These are phyloP conservation scores for Austropuccinia psidii DNA, from an alignment of 1,284 basidiomycete genomes.

Conservation along the genomic window DNA sequence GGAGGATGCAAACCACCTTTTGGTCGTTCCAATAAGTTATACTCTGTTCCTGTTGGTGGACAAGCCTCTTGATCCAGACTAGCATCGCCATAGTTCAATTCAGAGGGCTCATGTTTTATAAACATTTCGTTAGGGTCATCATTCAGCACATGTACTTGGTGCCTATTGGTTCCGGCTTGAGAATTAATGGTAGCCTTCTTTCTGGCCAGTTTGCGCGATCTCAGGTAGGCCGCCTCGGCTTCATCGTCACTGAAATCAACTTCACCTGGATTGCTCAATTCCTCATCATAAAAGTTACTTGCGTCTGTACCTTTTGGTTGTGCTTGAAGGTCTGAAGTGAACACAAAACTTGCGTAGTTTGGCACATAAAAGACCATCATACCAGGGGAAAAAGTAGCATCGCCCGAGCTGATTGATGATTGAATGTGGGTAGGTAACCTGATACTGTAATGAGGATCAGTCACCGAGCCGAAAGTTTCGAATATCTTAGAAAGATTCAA, in stretches of 20 bases:
- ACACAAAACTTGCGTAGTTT: conserved; percentile 21
- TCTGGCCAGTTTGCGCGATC: conserved; percentile 19
- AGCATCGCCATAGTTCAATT: too few relatives aligned
- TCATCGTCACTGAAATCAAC: conserved; percentile 37
- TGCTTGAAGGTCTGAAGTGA: conserved; percentile 29
- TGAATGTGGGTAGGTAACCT: conserved; percentile 19
- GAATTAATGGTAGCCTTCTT: too few relatives aligned
- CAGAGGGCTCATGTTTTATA: too few relatives aligned
- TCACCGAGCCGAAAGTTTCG: conserved; percentile 36
- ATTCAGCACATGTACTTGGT: too few relatives aligned
- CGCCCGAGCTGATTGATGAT: not conserved
- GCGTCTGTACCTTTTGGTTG: conserved; percentile 36
- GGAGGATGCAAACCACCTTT: too few relatives aligned
- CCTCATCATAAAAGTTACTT: conserved; percentile 36
- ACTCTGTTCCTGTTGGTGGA: too few relatives aligned
- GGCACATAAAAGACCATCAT: conserved; percentile 5
- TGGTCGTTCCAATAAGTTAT: too few relatives aligned
- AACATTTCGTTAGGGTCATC: too few relatives aligned
- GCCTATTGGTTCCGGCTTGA: too few relatives aligned
- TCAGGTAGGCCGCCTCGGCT: conserved; percentile 27
- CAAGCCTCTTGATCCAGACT: too few relatives aligned
- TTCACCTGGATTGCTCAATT: conserved; percentile 7
- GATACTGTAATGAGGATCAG: conserved; percentile 32
- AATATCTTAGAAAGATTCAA: conserved; percentile 12
- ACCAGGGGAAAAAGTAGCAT: conserved; percentile 1